phyloP scores from a whole-genome alignment of 225 moss, liverwort and hornwort species.

The Bryum argenteum region DNA sequence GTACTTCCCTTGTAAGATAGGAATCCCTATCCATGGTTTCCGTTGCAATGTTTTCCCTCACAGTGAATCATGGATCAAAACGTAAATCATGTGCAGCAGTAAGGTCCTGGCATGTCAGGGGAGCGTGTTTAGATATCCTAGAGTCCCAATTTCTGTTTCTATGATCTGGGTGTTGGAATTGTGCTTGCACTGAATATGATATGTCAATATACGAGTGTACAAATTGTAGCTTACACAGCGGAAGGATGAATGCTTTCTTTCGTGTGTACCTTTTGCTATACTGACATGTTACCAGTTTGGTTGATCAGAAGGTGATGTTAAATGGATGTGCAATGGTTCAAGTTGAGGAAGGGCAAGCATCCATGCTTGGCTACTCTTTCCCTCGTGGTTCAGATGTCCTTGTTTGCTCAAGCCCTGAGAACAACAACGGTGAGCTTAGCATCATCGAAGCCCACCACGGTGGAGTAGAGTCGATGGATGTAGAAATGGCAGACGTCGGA shows the following conservation, averaged over 20 bases:
- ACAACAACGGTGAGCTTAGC: slow-evolving; percentile 60
- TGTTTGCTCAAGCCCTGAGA: slow-evolving; percentile 76
- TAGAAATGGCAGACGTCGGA: slow-evolving; percentile 29
- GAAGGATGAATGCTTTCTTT: neutral
- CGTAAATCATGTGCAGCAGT: too few species aligned
- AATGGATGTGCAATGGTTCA: slow-evolving; percentile 83
- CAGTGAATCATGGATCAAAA: too few species aligned
- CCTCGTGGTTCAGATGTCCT: slow-evolving; percentile 62
- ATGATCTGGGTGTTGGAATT: neutral
- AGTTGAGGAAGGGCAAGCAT: slow-evolving; percentile 62
- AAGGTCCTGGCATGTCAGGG: neutral
- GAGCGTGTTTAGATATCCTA: neutral
- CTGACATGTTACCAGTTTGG: slow-evolving; percentile 2
- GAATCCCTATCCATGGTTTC: neutral
- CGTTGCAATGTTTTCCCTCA: too few species aligned
- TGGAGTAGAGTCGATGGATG: slow-evolving; percentile 34
- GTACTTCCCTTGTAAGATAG: neutral
- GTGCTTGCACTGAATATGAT: neutral
- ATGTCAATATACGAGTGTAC: too few species aligned
- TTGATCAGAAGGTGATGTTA: slow-evolving; percentile 54
- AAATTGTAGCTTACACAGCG: neutral
- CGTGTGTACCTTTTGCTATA: neutral
- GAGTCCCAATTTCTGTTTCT: neutral
- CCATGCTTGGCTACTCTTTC: slow-evolving; percentile 74
- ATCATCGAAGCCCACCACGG: slow-evolving; percentile 51